Evolutionary conservation across 176 grass and related monocot species (phyloP).

Genomic region (Aegilops umbellulata): DNA sequence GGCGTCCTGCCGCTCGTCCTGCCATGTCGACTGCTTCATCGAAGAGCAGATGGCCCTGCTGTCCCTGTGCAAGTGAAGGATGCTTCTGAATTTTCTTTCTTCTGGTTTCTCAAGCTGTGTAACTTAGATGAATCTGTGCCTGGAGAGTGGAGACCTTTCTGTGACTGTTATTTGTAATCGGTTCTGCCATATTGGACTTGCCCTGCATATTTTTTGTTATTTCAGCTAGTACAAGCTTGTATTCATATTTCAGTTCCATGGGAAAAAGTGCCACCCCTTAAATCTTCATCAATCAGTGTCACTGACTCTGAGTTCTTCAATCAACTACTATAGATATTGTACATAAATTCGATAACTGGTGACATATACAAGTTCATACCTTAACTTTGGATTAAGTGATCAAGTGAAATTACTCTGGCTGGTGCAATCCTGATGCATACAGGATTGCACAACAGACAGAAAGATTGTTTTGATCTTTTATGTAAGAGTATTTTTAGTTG

Average conservation of each 20-base stretch:
- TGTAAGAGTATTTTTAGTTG: neutral
- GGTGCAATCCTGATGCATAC: too few relatives aligned
- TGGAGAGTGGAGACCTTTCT: neutral
- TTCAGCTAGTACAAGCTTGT: neutral
- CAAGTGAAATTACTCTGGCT: too few relatives aligned
- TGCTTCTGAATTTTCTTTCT: neutral
- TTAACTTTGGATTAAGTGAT: too few relatives aligned
- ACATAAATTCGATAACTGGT: neutral
- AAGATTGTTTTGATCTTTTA: too few relatives aligned
- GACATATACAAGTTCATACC: too few relatives aligned
- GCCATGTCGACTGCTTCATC: conserved; percentile 77
- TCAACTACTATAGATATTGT: neutral
- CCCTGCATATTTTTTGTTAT: neutral
- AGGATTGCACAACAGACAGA: too few relatives aligned
- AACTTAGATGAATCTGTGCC: conserved; percentile 4
- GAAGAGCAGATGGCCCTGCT: conserved; percentile 77
- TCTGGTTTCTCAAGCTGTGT: neutral
- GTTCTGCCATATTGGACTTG: neutral
- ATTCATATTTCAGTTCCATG: neutral
- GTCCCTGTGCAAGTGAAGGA: conserved; percentile 47
- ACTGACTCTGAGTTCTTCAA: neutral
- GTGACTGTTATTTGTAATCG: neutral
- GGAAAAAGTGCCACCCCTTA: neutral
- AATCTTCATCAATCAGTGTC: neutral
- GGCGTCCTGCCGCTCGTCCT: conserved; percentile 66